Base-by-base conservation (phyloP, 768 basidiomycete genomes). In the Epithele typhae region DNA sequence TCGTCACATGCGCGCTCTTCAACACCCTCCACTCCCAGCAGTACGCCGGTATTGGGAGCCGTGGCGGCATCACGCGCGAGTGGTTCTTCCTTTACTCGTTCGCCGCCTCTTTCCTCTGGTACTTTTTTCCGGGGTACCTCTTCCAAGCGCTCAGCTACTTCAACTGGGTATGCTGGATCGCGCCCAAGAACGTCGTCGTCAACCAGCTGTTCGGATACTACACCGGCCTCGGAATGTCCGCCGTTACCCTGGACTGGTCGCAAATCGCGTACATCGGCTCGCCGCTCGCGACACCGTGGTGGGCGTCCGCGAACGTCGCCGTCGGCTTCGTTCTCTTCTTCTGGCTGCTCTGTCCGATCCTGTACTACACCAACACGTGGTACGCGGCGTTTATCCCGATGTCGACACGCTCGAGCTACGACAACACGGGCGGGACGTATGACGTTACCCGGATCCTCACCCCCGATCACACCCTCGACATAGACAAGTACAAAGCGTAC, bases 241-340 rank as follows among this genome's bases (percentile, higher is more conserved):
- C 87, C 51, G 62, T 89, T 57, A 87, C 86, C 27, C 87, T 92
- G 60, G 88, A 91, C 55, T 92, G 88, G 89, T 70, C 81, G 2
- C 48, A 87, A 62, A 79, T 84, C 49, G 76, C 81, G 5, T 86
- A 81, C 58, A 80, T 79, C 44, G 78, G 78, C 12, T 79, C 78
- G 24, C 88, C 88, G 0, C 78, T 91, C 37, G 81, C 84, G 8
- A 80, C 84, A 12, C 88, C 88, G 1, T 91, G 86, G 85, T 88
- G 85, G 85, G 85, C 84, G 2, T 78, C 81, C 57, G 85, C 82
- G 10, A 88, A 89, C 61, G 70, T 87, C 46, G 63, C 74, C 3
- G 65, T 61, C 43, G 79, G 83, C 18, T 82, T 88, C 54, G 65
- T 81, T 2, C 70, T 83, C 64, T 77, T 89, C 66, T 85, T 82